Evolutionary conservation across 2,329 filamentous ascomycete genomes (phyloP).

Genomic region (Cadophora gregata): DNA sequence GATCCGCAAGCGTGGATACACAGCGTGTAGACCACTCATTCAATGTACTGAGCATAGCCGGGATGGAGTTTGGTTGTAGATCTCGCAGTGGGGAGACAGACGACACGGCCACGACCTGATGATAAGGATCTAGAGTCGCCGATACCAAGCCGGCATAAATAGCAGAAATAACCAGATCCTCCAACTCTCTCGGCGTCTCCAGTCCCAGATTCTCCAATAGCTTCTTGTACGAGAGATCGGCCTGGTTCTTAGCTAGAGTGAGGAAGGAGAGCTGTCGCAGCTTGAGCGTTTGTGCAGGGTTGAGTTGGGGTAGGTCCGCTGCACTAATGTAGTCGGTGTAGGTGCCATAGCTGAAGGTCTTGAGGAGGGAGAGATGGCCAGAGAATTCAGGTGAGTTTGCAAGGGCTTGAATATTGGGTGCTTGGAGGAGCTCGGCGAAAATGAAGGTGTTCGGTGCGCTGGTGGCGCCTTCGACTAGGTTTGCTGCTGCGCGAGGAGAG

Average conservation of each 20-base stretch:
- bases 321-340: slow-evolving; percentile 73
- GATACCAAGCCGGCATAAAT: slow-evolving; percentile 85
- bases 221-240: slow-evolving; percentile 73
- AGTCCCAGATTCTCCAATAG: slow-evolving; percentile 74
- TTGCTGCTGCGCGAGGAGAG: slow-evolving; percentile 82
- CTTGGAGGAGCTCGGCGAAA: slow-evolving; percentile 90
- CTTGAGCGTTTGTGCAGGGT: slow-evolving; percentile 77
- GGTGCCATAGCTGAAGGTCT: slow-evolving; percentile 92
- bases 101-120: slow-evolving; percentile 76
- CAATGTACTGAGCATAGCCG: slow-evolving; percentile 70
- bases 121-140: slow-evolving; percentile 82
- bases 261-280: slow-evolving; percentile 90
- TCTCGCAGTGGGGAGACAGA: slow-evolving; percentile 87
- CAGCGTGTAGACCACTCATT: slow-evolving; percentile 81
- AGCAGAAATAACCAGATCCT: slow-evolving; percentile 84
- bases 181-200: slow-evolving; percentile 70
- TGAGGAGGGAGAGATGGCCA: slow-evolving; percentile 71
- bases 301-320: slow-evolving; percentile 71
- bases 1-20: slow-evolving; percentile 70
- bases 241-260: slow-evolving; percentile 72
- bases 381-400: slow-evolving; percentile 65
- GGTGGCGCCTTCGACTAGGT: slow-evolving; percentile 86
- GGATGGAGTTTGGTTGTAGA: slow-evolving; percentile 74
- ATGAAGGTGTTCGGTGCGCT: slow-evolving; percentile 89
- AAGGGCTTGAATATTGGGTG: slow-evolving; percentile 79